Percentiles rank a stretch among this genome's conserved stretches.
phyloP scores from a whole-genome alignment of 805 yeast genomes.

The Monosporozyma yasuniensis region DNA sequence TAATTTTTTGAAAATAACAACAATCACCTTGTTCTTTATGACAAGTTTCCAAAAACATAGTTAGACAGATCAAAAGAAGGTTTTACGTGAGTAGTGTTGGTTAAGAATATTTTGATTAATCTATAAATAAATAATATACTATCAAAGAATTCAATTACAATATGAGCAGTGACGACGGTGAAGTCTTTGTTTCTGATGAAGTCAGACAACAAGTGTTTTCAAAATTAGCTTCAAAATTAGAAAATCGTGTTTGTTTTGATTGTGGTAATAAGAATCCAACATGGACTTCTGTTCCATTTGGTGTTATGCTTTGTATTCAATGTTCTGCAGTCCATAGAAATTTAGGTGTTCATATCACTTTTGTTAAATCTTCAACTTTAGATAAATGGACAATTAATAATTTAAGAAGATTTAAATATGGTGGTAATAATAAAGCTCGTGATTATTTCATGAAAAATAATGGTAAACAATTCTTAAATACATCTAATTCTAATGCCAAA shows the following conservation, averaged over 20 bases:
- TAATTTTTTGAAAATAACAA: neutral
- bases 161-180: slow-evolving; percentile 23
- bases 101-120: no score
- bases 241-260: slow-evolving; percentile 85
- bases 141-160: neutral
- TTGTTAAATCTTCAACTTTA: slow-evolving; percentile 83
- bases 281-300: slow-evolving; percentile 97
- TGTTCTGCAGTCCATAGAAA: slow-evolving; percentile 95
- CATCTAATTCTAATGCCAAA: slow-evolving; percentile 48
- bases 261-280: slow-evolving; percentile 92
- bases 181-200: slow-evolving; percentile 49
- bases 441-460: slow-evolving; percentile 80
- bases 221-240: slow-evolving; percentile 51
- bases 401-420: slow-evolving; percentile 83
- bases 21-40: neutral
- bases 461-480: slow-evolving; percentile 57
- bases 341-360: slow-evolving; percentile 91
- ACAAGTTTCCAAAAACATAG: neutral
- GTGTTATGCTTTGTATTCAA: slow-evolving; percentile 83
- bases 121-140: neutral
- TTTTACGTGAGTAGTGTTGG: neutral
- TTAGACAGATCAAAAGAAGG: neutral
- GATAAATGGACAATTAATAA: slow-evolving; percentile 93
- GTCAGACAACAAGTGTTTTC: slow-evolving; percentile 59
- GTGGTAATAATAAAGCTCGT: slow-evolving; percentile 82